A percentile compares a stretch with the other conserved stretches of the same genome.
Evolutionary conservation across 2,329 filamentous ascomycete genomes (phyloP).

Genomic region (Fusarium oligoseptatum): DNA sequence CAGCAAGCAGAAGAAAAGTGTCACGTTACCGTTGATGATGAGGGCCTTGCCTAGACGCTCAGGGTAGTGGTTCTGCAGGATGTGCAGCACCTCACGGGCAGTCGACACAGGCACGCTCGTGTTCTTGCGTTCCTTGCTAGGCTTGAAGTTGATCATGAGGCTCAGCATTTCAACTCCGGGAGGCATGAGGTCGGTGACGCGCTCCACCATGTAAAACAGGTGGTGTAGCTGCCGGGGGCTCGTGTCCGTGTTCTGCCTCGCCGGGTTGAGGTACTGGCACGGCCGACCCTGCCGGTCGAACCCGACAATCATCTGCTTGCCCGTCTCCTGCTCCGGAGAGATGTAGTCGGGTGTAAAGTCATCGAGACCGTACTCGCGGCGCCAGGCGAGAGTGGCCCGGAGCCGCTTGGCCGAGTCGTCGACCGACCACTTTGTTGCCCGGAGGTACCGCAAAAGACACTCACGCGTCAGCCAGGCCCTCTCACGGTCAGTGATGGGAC

Average conservation of each 20-base stretch:
- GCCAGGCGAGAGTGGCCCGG: constrained; percentile 85
- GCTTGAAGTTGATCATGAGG: constrained; percentile 92
- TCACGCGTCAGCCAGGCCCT: constrained; percentile 92
- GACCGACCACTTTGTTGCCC: constrained; percentile 91
- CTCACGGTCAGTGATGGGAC: constrained; percentile 82
- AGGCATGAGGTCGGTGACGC: constrained; percentile 87
- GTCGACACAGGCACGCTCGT: constrained; percentile 79
- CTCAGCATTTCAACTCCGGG: constrained; percentile 88
- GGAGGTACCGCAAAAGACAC: constrained; percentile 91
- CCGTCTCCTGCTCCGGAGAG: constrained; percentile 93
- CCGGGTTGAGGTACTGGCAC: constrained; percentile 91
- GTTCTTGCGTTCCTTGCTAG: constrained; percentile 80
- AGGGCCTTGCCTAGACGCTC: constrained; percentile 90
- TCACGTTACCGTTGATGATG: constrained; percentile 80
- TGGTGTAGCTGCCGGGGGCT: constrained; percentile 92
- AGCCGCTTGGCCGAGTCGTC: constrained; percentile 83
- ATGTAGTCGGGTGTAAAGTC: constrained; percentile 88
- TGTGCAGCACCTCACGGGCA: constrained; percentile 86
- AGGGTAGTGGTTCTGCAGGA: constrained; percentile 95
- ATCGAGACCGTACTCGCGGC: constrained; percentile 88
- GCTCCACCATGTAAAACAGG: constrained; percentile 95
- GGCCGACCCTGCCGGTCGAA: constrained; percentile 89
- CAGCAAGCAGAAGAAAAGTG: neutral
- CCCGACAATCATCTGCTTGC: constrained; percentile 91
- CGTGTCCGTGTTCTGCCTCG: constrained; percentile 90